phyloP scores from a whole-genome alignment of 2,329 filamentous ascomycete genomes.

The Sclerotinia sclerotiorum region DNA sequence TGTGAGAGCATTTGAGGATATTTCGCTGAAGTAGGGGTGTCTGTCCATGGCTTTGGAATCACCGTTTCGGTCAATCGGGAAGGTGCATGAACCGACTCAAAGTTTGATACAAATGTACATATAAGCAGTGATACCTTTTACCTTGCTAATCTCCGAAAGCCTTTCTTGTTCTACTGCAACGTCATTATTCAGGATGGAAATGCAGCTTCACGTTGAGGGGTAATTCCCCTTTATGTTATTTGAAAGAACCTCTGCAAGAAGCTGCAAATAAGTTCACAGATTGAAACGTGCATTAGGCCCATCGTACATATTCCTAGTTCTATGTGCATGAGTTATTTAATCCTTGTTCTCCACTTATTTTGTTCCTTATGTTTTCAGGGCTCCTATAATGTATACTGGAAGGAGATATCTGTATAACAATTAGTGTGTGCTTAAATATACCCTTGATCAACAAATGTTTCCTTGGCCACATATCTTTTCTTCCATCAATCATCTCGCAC shows the following conservation, averaged over 20 bases:
- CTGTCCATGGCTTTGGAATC: neutral
- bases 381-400: neutral
- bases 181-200: neutral
- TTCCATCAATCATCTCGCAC: neutral
- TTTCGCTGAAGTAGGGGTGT: neutral
- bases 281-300: neutral
- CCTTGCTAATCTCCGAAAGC: neutral
- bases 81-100: neutral
- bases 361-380: neutral
- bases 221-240: neutral
- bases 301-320: neutral
- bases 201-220: neutral
- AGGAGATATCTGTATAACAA: neutral
- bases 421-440: neutral
- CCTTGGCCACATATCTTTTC: neutral
- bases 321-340: neutral
- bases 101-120: neutral
- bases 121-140: neutral
- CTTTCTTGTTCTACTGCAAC: neutral
- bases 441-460: neutral
- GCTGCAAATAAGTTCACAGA: neutral
- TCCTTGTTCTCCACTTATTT: conserved; percentile 3
- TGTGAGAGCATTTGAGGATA: conserved; percentile 1
- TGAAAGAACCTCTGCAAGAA: neutral
- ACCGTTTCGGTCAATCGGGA: neutral